Evolutionary conservation across 768 basidiomycete species (phyloP), one percentile per base, ranked within the genome.

Genomic region (Polyporus arcularius): DNA sequence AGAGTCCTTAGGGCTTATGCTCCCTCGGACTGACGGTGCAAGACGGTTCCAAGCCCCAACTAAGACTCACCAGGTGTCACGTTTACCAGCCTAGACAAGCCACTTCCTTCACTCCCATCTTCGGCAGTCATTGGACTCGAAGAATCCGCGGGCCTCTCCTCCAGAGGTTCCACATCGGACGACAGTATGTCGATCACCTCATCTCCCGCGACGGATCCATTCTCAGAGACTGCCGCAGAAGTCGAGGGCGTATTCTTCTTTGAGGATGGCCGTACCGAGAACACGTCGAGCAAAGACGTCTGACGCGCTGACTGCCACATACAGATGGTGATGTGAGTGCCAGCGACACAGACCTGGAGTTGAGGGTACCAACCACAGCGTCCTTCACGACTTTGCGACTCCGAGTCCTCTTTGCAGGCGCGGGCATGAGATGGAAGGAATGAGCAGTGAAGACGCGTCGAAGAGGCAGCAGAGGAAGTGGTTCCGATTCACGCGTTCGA

Each of bases 251-350:
- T 41, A 18, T 18, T 56, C 41, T 59, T 50, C 26, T 53, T 50
- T 8, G 53, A 50, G 12, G 48, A 14, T 8, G 32, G 15, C 16
- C 58, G 58, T 2, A 55, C 4, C 2, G 57, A 54, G 52, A 63
- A 63, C 11, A 53, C 62, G 16, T 63, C 62, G 6, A 55, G 48
- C 10, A 63, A 45, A 16, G 62, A 63, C 2, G 62, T 63, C 42
- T 63, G 62, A 41, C 62, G 57, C 16, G 62, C 62, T 63, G 26
- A 18, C 46, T 41, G 39, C 39, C 55, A 16, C 16, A 28, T 43
- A 11, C 31, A 39, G 18, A 41, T 12, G 18, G 16, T 30, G 32
- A 30, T 38, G 47, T 18, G 6, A 48, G 12, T 18, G 21, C 16
- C 14, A 52, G 49, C 39, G 30, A 39, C 10, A 18, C 14, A 16